Conservation (phyloP, 441 rosid species). For the Bruguiera hainesii region DNA sequence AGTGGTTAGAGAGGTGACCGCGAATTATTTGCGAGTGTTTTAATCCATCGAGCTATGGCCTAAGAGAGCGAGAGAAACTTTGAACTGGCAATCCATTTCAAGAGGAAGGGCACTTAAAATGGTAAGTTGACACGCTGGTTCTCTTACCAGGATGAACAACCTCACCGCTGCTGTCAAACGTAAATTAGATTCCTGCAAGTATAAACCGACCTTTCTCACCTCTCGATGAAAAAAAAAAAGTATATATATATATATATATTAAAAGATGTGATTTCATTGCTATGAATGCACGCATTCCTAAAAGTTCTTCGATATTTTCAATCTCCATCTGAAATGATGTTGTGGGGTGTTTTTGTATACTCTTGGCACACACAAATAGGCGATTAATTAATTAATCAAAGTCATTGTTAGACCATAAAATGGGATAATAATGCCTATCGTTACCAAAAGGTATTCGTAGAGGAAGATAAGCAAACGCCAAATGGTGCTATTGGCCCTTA, state of each 20-base stretch:
- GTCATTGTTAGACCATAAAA: no score
- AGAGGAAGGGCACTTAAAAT: constrained; percentile 8
- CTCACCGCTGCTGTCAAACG: constrained; percentile 23
- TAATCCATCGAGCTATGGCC: not conserved
- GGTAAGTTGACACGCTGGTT: constrained; percentile 16
- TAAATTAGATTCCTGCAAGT: constrained; percentile 12
- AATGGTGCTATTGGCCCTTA: no score
- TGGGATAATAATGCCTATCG: no score
- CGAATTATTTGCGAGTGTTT: no score
- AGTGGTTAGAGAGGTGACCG: no score
- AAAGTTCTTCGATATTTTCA: constrained; percentile 19
- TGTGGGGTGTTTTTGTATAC: not conserved
- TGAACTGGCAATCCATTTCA: not conserved
- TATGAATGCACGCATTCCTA: constrained; percentile 17
- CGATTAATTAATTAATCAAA: no score
- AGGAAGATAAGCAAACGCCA: no score
- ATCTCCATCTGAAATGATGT: not conserved
- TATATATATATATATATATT: no score
- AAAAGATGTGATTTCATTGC: constrained; percentile 17
- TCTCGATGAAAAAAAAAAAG: constrained; percentile 11
- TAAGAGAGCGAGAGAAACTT: not conserved
- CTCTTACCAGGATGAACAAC: constrained; percentile 22
- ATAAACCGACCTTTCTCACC: constrained; percentile 21
- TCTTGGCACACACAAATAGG: not conserved
- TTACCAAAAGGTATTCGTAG: no score